Percentiles rank a stretch among this genome's conserved stretches.
Conservation (phyloP, 176 grass and related monocot genomes). For the Oropetium thomaeum region DNA sequence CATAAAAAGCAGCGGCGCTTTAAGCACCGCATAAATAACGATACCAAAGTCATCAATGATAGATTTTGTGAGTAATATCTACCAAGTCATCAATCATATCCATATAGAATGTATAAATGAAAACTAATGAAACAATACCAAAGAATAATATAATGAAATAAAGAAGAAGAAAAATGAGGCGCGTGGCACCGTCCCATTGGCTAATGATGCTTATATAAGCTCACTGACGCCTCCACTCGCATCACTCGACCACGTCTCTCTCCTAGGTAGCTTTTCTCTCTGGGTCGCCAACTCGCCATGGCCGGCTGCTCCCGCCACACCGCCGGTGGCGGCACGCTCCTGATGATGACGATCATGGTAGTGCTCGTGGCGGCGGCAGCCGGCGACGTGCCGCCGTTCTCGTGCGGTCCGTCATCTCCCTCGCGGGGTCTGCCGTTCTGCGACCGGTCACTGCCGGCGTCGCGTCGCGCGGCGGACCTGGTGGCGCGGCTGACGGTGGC, state of each 20-base stretch:
- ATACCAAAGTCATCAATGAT: too few species aligned
- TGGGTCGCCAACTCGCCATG: slow-evolving; percentile 14
- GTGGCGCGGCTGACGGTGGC: slow-evolving; percentile 45
- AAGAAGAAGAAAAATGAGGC: background rate
- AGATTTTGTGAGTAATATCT: background rate
- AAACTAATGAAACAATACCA: background rate
- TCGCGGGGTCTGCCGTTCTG: slow-evolving; percentile 35
- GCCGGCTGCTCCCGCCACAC: background rate
- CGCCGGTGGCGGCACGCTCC: background rate
- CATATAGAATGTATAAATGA: too few species aligned
- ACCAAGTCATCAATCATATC: background rate
- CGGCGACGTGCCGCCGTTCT: slow-evolving; percentile 36
- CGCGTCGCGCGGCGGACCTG: slow-evolving; percentile 47
- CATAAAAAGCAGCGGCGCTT: background rate
- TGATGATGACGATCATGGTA: background rate
- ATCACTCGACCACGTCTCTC: background rate
- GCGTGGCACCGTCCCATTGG: background rate
- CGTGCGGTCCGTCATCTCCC: slow-evolving; percentile 31
- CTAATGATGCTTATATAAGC: background rate
- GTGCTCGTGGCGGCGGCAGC: background rate
- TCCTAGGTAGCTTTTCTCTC: background rate
- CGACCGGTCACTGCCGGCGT: background rate
- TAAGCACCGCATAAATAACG: background rate
- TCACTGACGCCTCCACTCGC: background rate
- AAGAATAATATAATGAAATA: too few species aligned